A percentile compares a stretch with the other conserved stretches of the same genome.
phyloP scores from a whole-genome alignment of 306 rosid species.

The Cucumis melo region DNA sequence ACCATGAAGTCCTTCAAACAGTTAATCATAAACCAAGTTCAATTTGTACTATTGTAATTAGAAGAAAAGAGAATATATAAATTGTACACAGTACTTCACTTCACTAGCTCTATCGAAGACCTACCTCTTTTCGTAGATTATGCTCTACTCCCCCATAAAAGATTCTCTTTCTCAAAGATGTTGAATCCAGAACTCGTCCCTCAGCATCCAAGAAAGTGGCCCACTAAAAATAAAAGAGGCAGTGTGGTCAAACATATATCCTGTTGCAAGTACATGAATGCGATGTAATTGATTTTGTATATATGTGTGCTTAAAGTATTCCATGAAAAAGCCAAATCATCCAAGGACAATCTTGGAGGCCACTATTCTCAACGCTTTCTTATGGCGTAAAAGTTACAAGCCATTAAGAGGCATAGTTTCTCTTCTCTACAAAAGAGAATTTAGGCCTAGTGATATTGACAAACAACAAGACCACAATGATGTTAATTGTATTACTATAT shows the following conservation, averaged over 20 bases:
- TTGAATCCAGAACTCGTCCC: slow-evolving; percentile 65
- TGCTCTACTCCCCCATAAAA: slow-evolving; percentile 97
- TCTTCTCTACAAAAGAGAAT: neutral
- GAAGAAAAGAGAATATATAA: neutral
- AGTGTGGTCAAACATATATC: neutral
- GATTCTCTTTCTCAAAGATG: slow-evolving; percentile 71
- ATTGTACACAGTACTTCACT: neutral
- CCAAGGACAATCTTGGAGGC: too few relatives aligned
- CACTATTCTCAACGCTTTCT: too few relatives aligned
- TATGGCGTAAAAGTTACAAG: too few relatives aligned
- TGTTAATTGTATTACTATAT: neutral
- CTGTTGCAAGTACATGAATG: neutral
- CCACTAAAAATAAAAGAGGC: slow-evolving; percentile 44
- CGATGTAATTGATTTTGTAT: neutral
- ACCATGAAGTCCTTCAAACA: neutral
- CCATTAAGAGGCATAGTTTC: too few relatives aligned
- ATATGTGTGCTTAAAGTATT: too few relatives aligned
- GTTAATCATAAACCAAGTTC: neutral
- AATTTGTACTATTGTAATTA: neutral
- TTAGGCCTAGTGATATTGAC: neutral
- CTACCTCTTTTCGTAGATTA: slow-evolving; percentile 62
- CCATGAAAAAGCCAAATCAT: too few relatives aligned
- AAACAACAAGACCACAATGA: neutral
- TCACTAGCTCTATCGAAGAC: neutral
- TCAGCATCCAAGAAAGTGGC: slow-evolving; percentile 69